These are phyloP conservation scores for Epichloe gansuensis DNA, from an alignment of 2,329 filamentous ascomycete genomes.

Conservation along the genomic window DNA sequence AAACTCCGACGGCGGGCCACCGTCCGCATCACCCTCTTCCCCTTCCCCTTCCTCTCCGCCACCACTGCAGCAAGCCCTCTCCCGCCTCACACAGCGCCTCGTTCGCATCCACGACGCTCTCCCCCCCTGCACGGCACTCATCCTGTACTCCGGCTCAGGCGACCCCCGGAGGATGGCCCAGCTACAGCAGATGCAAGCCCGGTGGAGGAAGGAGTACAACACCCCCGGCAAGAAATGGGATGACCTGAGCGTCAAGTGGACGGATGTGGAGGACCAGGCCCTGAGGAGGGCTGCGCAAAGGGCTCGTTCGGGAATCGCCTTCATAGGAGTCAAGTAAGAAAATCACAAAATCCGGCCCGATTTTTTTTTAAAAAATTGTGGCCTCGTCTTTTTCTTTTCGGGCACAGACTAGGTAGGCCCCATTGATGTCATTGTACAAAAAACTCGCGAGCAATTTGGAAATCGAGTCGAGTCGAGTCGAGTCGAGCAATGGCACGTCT, in stretches of 20 bases:
- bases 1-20: slow-evolving; percentile 22
- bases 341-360: not conserved
- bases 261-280: slow-evolving; percentile 51
- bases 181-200: slow-evolving; percentile 45
- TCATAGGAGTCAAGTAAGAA: slow-evolving; percentile 48
- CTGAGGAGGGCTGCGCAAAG: slow-evolving; percentile 41
- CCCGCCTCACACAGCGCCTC: slow-evolving; percentile 35
- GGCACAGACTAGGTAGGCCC: too few species aligned
- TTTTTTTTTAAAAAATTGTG: not conserved
- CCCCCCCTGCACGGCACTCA: slow-evolving; percentile 51
- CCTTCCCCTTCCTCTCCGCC: slow-evolving; percentile 12
- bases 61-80: slow-evolving; percentile 33
- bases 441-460: too few species aligned
- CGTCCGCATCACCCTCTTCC: slow-evolving; percentile 9
- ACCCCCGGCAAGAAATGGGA: slow-evolving; percentile 53
- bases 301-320: slow-evolving; percentile 50
- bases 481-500: too few species aligned
- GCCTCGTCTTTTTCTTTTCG: not conserved
- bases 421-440: too few species aligned
- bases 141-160: slow-evolving; percentile 53
- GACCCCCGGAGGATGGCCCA: slow-evolving; percentile 54
- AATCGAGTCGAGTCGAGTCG: too few species aligned
- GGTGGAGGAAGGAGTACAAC: slow-evolving; percentile 53
- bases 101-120: slow-evolving; percentile 42
- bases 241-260: slow-evolving; percentile 53